phyloP scores from a whole-genome alignment of 495 filamentous ascomycete genomes.

The Penicillium odoratum region DNA sequence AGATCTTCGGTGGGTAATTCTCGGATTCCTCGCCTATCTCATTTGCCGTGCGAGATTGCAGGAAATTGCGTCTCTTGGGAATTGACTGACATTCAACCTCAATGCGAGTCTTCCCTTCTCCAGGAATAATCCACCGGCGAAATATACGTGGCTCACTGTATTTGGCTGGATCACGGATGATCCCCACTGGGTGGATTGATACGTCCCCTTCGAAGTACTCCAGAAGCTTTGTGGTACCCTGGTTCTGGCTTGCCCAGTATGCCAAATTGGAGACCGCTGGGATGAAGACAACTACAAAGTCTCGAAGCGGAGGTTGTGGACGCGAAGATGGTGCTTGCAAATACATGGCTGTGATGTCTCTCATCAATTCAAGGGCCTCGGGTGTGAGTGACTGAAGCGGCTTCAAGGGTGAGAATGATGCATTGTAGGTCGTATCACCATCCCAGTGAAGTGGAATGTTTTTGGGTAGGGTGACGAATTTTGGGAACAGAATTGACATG shows the following conservation, averaged over 20 bases:
- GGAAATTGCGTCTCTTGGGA: slow-evolving; percentile 34
- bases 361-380: slow-evolving; percentile 22
- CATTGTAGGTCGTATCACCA: slow-evolving; percentile 33
- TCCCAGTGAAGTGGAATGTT: slow-evolving; percentile 55
- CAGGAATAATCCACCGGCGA: slow-evolving; percentile 25
- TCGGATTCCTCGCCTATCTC: slow-evolving; percentile 10
- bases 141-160: slow-evolving; percentile 34
- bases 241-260: slow-evolving; percentile 25
- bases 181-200: slow-evolving; percentile 16
- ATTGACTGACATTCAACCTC: slow-evolving; percentile 32
- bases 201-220: slow-evolving; percentile 23
- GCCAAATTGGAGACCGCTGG: slow-evolving; percentile 27
- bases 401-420: slow-evolving; percentile 35
- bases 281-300: slow-evolving; percentile 45
- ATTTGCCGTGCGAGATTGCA: slow-evolving; percentile 24
- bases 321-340: slow-evolving; percentile 50
- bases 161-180: slow-evolving; percentile 31
- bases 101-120: slow-evolving; percentile 11
- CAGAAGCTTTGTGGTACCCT: slow-evolving; percentile 25
- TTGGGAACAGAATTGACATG: slow-evolving; percentile 50
- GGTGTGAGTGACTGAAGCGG: slow-evolving; percentile 8
- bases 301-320: slow-evolving; percentile 29
- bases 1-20: slow-evolving; percentile 20
- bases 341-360: slow-evolving; percentile 50
- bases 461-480: slow-evolving; percentile 37